Evolutionary conservation across 192 early-diverging fungal species (phyloP).

Genomic region (Coemansia sp.): DNA sequence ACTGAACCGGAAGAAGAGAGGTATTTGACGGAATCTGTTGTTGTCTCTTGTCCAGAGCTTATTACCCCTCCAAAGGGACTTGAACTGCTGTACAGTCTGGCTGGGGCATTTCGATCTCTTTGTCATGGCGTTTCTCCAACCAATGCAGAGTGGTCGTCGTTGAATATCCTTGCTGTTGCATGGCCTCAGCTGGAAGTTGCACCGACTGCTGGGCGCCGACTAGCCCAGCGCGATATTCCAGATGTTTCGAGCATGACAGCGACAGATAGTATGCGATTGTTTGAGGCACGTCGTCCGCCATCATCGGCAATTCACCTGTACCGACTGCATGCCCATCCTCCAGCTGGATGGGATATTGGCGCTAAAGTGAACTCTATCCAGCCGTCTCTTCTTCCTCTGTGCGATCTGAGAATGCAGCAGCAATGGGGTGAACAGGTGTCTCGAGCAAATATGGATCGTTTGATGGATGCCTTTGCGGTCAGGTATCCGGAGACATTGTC

Average conservation of each 20-base stretch:
- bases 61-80: conserved; percentile 30
- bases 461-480: conserved; percentile 19
- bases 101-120: conserved; percentile 43
- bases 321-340: conserved; percentile 46
- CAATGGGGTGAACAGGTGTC: conserved; percentile 46
- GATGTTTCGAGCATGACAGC: conserved; percentile 43
- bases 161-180: conserved; percentile 48
- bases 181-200: conserved; percentile 50
- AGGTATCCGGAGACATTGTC: conserved; percentile 3
- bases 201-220: conserved; percentile 22
- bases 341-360: conserved; percentile 35
- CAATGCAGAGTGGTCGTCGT: conserved; percentile 54
- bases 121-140: conserved; percentile 44
- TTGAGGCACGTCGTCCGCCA: conserved; percentile 35
- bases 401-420: conserved; percentile 50
- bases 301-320: conserved; percentile 49
- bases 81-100: conserved; percentile 33
- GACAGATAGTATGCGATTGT: conserved; percentile 30
- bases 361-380: conserved; percentile 23
- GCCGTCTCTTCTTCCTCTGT: conserved; percentile 53
- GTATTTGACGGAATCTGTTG: conserved; percentile 37
- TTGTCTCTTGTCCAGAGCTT: conserved; percentile 29
- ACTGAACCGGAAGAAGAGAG: background rate
- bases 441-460: conserved; percentile 33
- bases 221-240: conserved; percentile 44